phyloP scores from a whole-genome alignment of 306 rosid species.

The Pterocarpus santalinus region DNA sequence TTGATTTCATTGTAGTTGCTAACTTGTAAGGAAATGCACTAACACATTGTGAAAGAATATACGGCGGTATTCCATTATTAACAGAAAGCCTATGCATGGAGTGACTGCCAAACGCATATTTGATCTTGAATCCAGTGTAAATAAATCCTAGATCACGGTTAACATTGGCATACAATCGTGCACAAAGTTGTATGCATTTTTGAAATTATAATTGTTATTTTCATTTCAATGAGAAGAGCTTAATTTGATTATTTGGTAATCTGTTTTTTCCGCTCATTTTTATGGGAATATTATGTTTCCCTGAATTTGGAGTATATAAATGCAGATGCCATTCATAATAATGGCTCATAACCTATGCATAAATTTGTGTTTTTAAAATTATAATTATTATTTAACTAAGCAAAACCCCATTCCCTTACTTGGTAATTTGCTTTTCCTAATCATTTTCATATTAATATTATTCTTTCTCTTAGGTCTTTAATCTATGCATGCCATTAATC shows the following conservation, averaged over 20 bases:
- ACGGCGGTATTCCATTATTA: slow-evolving; percentile 3
- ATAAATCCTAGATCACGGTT: slow-evolving; percentile 9
- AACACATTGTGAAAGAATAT: slow-evolving; percentile 36
- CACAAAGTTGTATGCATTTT: slow-evolving; percentile 11
- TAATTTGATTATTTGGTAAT: slow-evolving; percentile 17
- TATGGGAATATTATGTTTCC: slow-evolving; percentile 13
- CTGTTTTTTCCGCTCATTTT: slow-evolving; percentile 24
- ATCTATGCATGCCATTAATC: slow-evolving; percentile 9
- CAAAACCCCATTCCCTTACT: not conserved
- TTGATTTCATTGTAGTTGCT: slow-evolving; percentile 26
- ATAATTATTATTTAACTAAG: not conserved
- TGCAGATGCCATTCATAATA: not conserved
- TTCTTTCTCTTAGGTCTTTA: slow-evolving; percentile 8
- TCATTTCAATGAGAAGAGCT: slow-evolving; percentile 9
- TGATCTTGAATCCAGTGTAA: not conserved
- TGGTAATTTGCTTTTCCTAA: not conserved
- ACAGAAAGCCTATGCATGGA: not conserved
- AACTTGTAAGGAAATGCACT: slow-evolving; percentile 26
- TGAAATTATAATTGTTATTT: not conserved
- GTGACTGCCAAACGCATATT: not conserved
- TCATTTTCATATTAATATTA: not conserved
- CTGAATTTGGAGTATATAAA: not conserved
- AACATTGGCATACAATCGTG: slow-evolving; percentile 18
- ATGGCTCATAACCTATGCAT: not conserved
- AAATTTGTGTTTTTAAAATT: not conserved